Percentiles rank a stretch among this genome's conserved stretches.
These are phyloP conservation scores for Zygosaccharomyces kombuchaensis DNA, from an alignment of 805 yeast species.

Conservation along the genomic window DNA sequence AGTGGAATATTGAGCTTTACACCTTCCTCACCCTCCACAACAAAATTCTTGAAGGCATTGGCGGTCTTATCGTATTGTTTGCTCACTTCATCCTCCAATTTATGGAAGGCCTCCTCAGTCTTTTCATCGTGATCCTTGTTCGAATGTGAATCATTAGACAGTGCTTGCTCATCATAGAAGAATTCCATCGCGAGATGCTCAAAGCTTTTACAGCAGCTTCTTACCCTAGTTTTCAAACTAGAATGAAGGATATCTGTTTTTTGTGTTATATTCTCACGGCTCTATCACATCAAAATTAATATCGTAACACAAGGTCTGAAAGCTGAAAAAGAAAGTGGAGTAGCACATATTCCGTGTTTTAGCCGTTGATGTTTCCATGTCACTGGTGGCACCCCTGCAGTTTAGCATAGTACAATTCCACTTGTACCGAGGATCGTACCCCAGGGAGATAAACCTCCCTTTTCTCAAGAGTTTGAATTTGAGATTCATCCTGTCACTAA, in stretches of 20 bases:
- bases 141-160: constrained; percentile 9
- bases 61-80: constrained; percentile 29
- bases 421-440: constrained; percentile 82
- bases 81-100: constrained; percentile 51
- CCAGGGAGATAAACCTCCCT: constrained; percentile 66
- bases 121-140: constrained; percentile 32
- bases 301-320: neutral
- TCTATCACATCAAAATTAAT: neutral
- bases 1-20: constrained; percentile 29
- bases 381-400: constrained; percentile 67
- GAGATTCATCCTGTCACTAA: constrained; percentile 69
- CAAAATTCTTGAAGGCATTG: constrained; percentile 18
- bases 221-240: neutral
- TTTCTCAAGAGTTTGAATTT: constrained; percentile 63
- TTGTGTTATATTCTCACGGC: neutral
- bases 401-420: constrained; percentile 67
- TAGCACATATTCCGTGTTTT: neutral
- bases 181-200: constrained; percentile 27
- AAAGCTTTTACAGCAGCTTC: neutral
- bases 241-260: neutral
- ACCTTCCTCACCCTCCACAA: constrained; percentile 22
- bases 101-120: constrained; percentile 50
- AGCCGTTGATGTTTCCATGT: constrained; percentile 5
- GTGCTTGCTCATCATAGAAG: constrained; percentile 28
- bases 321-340: neutral